Conservation (phyloP, 176 grass and related monocot species). For the Microstegium vimineum region DNA sequence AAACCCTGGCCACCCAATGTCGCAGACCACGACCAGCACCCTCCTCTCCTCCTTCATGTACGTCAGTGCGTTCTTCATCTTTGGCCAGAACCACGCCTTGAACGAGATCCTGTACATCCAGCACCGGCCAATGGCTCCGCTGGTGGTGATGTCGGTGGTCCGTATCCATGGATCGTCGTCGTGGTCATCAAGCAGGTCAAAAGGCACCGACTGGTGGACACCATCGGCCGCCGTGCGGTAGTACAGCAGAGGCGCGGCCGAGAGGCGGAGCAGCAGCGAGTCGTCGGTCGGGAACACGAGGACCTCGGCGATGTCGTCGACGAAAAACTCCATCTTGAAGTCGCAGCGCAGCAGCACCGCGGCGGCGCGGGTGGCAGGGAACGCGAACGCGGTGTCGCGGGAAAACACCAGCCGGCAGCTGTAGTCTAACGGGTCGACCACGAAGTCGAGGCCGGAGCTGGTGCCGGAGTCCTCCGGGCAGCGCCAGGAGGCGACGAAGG, state of each 20-base stretch:
- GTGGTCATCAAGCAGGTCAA: slow-evolving; percentile 47
- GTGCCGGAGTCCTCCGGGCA: not conserved
- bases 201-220: slow-evolving; percentile 49
- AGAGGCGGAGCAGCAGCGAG: slow-evolving; percentile 49
- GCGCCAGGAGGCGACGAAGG: slow-evolving; percentile 64
- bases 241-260: slow-evolving; percentile 32
- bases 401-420: slow-evolving; percentile 58
- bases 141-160: slow-evolving; percentile 59
- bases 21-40: slow-evolving; percentile 18
- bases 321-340: slow-evolving; percentile 62
- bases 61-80: slow-evolving; percentile 41
- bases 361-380: slow-evolving; percentile 22
- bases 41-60: slow-evolving; percentile 51
- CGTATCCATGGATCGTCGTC: slow-evolving; percentile 88
- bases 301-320: slow-evolving; percentile 49
- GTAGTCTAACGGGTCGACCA: slow-evolving; percentile 61
- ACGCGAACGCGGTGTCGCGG: slow-evolving; percentile 50
- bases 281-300: slow-evolving; percentile 12
- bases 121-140: slow-evolving; percentile 57
- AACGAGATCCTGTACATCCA: slow-evolving; percentile 49
- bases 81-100: slow-evolving; percentile 34
- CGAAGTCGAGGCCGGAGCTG: slow-evolving; percentile 37
- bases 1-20: not conserved
- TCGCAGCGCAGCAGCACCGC: slow-evolving; percentile 48
- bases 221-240: slow-evolving; percentile 79